phyloP scores from a whole-genome alignment of 2,329 filamentous ascomycete genomes.

The Dendrostoma leiphaemia region DNA sequence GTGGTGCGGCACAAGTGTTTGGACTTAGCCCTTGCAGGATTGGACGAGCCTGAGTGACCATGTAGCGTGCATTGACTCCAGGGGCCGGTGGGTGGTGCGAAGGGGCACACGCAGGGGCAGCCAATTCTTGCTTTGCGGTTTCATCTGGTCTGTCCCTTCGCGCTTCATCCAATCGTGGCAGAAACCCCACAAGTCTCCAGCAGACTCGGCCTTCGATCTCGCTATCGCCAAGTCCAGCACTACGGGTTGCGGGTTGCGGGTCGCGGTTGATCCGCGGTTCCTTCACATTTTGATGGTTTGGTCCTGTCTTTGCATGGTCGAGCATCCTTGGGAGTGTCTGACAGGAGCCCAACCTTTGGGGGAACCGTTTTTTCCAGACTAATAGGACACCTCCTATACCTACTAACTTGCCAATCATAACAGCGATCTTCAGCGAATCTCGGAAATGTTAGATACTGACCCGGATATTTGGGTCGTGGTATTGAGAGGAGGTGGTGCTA shows the following conservation, averaged over 20 bases:
- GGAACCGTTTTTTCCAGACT: not conserved
- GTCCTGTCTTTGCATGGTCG: not conserved
- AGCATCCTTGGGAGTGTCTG: not conserved
- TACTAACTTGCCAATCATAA: not conserved
- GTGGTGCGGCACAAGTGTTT: not conserved
- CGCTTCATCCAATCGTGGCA: not conserved
- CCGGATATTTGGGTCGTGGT: not conserved
- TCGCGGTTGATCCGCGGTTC: not conserved
- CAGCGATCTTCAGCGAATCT: not conserved
- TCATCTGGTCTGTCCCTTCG: not conserved
- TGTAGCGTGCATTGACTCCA: constrained; percentile 1
- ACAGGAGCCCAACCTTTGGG: not conserved
- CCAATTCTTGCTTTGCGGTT: not conserved
- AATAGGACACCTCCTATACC: not conserved
- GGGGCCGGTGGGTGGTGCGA: not conserved
- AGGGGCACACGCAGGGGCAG: not conserved
- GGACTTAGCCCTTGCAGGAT: not conserved
- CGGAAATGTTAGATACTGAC: not conserved
- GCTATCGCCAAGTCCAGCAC: not conserved
- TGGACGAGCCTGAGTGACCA: not conserved
- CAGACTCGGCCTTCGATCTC: not conserved
- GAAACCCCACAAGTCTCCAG: not conserved
- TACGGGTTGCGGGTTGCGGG: too few relatives aligned
- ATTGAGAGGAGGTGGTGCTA: not conserved
- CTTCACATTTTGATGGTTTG: too few relatives aligned